Base-by-base conservation (phyloP, 2,329 filamentous ascomycete species). In the Aquanectria penicillioides region DNA sequence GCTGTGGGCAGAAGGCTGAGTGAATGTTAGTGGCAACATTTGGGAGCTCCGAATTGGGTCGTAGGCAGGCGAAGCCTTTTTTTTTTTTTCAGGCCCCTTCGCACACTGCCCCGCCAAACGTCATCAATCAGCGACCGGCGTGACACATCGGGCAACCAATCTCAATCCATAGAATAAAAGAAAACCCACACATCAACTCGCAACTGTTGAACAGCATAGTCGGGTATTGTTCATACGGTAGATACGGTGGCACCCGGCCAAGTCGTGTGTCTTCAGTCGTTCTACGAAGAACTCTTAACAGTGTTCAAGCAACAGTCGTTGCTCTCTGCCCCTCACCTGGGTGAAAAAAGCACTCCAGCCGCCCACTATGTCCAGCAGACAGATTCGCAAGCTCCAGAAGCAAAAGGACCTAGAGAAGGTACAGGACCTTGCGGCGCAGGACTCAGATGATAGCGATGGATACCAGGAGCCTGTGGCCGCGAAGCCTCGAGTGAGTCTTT, bases 361-460 rank as follows among this genome's bases (percentile, higher is more conserved):
- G 20, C n/a, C 54, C 64, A 72, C 23, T 33, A 85, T 85, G 82
- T 84, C 82, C 17, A 83, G 75, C 54, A 74, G 82, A 41, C 82
- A 85, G 63, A 70, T 85, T 37, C 80, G 82, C 40, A 84, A 81
- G 71, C 74, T 85, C 29, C 81, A 81, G 56, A 78, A 82, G 71
- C 80, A 83, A 71, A 76, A 78, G 43, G 80, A 83, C 67, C 72
- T 81, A 13, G 75, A 78, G 43, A 63, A 69, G 40, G 59, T 64
- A 0, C 69, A 66, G 7, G 51, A 63, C 8, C 26, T 48, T 3
- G 26, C 25, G 1, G 59, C 48, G 4, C 49, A 63, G 7, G 61
- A 70, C 11, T 52, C 68, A 1, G 69, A 72, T 5, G 70, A 72
- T 13, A 71, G 71, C 44, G 75, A 77, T 13, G 73, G 73, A 2